Evolutionary conservation across 148 eudicot genomes (phyloP), one percentile per base, ranked within the genome.

Genomic region (Spergularia marina): DNA sequence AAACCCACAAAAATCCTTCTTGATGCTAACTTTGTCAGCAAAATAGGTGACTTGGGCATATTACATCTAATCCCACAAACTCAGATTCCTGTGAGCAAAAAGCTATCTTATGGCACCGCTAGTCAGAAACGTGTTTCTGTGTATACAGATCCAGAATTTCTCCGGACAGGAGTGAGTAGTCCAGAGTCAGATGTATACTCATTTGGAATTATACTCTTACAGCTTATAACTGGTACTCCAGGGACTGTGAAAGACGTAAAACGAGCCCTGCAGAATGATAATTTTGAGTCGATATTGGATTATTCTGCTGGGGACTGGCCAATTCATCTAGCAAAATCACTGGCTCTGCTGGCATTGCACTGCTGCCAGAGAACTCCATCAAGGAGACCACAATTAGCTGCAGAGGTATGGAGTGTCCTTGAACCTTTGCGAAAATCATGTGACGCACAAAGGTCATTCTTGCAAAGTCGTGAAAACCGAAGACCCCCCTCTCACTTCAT

Each of bases 231-330:
- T 23, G 89, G 91, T 73, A 85, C 89, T 56, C 71, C 79, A 15
- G 86, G 85, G 75, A 61, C 87, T 65, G 74, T 84, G 44, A 81
- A 86, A 71, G 89, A 89, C 72, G 89, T 92, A 53, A 83, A 83
- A 76, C 81, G 82, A 65, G 97, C 96, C 12, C 52, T 90, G 6
- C 80, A 86, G 59, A 76, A 70, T 17, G 90, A 80, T 55, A 77
- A 79, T 20, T 76, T 92, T 53, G 80, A 55, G 53, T 62, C 79
- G 7, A 66, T 95, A 15, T 78, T 92, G 83, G 98, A 95, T 79
- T 54, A 36, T 53, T 81, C 89, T 64, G 98, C 96, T 75, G 97
- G 96, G 56, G 80, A 89, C 10, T 92, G 96, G 97, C 96, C 98
- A 2, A 39, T 88, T 68, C 80, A 76, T 76, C 79, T 72, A 68